phyloP scores from a whole-genome alignment of 2,329 filamentous ascomycete genomes.

The Aspergillus udagawae region DNA sequence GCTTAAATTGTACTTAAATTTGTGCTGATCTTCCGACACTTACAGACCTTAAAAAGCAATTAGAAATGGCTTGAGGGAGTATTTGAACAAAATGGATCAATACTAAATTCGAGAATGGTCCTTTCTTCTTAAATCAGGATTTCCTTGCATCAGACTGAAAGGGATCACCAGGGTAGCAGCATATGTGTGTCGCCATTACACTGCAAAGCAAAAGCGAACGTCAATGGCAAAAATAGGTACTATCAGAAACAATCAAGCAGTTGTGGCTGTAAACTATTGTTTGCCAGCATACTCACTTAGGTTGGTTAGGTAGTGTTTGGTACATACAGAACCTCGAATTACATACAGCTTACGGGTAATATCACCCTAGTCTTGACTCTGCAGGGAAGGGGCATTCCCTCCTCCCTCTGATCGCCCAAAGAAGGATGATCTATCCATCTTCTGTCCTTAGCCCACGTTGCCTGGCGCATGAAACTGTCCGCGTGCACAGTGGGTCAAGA shows the following conservation, averaged over 20 bases:
- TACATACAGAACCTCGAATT: not conserved
- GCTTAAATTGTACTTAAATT: conserved; percentile 4
- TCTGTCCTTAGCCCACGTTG: conserved; percentile 34
- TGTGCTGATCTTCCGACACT: conserved; percentile 23
- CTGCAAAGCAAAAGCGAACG: not conserved
- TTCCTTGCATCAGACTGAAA: not conserved
- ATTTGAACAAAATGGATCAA: not conserved
- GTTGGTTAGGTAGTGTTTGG: not conserved
- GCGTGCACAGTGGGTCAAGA: conserved; percentile 36
- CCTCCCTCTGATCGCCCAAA: conserved; percentile 17
- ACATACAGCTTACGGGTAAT: not conserved
- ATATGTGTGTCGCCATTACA: not conserved
- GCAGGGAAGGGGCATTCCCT: conserved; percentile 19
- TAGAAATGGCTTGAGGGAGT: not conserved
- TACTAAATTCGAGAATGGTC: not conserved
- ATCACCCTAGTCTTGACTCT: conserved; percentile 12
- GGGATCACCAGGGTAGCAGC: not conserved
- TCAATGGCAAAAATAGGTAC: not conserved
- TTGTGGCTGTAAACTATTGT: not conserved
- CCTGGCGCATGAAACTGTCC: conserved; percentile 37
- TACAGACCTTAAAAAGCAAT: conserved; percentile 8
- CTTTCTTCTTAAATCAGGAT: not conserved
- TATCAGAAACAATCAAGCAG: not conserved
- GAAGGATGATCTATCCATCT: conserved; percentile 21
- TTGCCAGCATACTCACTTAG: not conserved